These are phyloP conservation scores for Parastagonospora nodorum DNA, from an alignment of 2,329 filamentous ascomycete genomes.

Conservation along the genomic window DNA sequence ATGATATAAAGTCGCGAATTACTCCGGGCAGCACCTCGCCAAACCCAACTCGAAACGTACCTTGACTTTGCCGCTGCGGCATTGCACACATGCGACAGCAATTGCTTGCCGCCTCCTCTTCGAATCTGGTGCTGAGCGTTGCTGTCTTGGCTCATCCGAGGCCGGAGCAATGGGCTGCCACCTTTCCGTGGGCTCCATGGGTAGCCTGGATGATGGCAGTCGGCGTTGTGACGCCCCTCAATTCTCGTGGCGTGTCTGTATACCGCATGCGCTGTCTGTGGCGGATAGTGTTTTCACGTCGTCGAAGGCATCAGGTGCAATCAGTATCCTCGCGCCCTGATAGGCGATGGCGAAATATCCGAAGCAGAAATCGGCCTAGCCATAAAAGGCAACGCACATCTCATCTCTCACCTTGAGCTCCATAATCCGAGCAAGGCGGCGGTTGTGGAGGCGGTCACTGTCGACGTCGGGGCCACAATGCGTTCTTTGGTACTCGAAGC, in stretches of 20 bases:
- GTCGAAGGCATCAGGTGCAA: no score
- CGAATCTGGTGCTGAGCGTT: slow-evolving; percentile 18
- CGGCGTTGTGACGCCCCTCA: background rate
- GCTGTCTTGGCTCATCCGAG: slow-evolving; percentile 26
- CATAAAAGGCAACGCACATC: no score
- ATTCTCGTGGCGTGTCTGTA: background rate
- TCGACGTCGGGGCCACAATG: no score
- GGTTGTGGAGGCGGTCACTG: no score
- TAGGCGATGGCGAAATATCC: no score
- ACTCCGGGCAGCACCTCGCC: background rate
- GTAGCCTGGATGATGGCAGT: background rate
- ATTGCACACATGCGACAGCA: slow-evolving; percentile 29
- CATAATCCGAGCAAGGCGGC: no score
- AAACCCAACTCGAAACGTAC: slow-evolving; percentile 12
- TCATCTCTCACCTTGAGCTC: no score
- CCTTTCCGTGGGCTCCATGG: slow-evolving; percentile 27
- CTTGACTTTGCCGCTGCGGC: slow-evolving; percentile 31
- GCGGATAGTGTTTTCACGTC: background rate
- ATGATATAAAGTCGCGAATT: no score
- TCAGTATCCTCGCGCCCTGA: no score
- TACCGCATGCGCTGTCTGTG: no score
- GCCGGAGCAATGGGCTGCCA: slow-evolving; percentile 32
- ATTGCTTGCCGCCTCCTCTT: slow-evolving; percentile 27
- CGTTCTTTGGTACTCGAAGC: no score
- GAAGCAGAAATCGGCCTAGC: no score